A percentile compares a stretch with the other conserved stretches of the same genome.
phyloP scores from a whole-genome alignment of 345 rosid species.

The Brassica carinata region DNA sequence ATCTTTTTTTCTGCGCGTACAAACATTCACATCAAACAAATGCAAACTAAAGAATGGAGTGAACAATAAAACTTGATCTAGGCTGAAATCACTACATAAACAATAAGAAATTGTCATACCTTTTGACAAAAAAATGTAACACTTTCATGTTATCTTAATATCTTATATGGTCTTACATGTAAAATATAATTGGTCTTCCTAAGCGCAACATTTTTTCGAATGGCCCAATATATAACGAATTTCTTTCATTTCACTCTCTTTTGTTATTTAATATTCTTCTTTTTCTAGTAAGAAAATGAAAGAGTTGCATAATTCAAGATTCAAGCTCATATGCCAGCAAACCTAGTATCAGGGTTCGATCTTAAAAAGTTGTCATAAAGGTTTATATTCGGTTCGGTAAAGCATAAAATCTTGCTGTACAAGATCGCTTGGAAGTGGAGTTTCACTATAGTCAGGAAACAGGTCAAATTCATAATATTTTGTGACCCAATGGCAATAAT shows the following conservation, averaged over 20 bases:
- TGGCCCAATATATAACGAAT: not conserved
- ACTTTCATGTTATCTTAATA: not conserved
- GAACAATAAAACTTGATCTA: no score
- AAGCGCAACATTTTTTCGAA: conserved; percentile 9
- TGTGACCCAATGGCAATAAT: no score
- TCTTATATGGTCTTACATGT: not conserved
- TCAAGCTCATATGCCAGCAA: not conserved
- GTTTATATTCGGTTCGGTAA: no score
- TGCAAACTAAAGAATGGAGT: no score
- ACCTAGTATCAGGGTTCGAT: not conserved
- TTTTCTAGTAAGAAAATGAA: not conserved
- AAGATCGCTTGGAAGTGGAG: no score
- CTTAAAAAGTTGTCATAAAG: not conserved
- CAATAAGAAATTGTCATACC: not conserved
- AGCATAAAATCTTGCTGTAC: no score
- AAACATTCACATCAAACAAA: no score
- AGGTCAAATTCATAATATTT: no score
- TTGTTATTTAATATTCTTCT: no score
- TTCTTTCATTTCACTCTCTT: not conserved
- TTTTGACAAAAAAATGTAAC: not conserved
- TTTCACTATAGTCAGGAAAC: no score
- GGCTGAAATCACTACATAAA: no score
- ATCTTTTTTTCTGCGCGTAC: no score
- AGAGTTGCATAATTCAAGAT: not conserved
- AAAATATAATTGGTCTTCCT: not conserved